Percentiles rank a stretch among this genome's conserved stretches.
Conservation (phyloP, 164 flowering plant species). For the Umbellularia californica region DNA sequence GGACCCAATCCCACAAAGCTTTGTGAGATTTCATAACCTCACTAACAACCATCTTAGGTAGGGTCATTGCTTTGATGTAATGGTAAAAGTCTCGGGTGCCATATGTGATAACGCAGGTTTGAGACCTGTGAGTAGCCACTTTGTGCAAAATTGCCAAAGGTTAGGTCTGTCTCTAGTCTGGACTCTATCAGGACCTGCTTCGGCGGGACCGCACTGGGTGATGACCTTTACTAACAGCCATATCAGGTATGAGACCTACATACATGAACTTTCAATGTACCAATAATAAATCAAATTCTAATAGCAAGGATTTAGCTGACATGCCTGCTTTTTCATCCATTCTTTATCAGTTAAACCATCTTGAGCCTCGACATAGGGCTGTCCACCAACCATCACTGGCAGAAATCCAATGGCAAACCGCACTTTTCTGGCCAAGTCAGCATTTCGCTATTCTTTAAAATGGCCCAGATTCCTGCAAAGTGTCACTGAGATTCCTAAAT, state of each 20-base stretch:
- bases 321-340: slow-evolving; percentile 95
- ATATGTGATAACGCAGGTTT: too few relatives aligned
- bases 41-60: not conserved
- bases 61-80: too few relatives aligned
- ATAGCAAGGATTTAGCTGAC: not conserved
- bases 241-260: not conserved
- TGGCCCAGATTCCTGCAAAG: slow-evolving; percentile 86
- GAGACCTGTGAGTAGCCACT: too few relatives aligned
- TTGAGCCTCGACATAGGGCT: slow-evolving; percentile 96
- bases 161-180: too few relatives aligned
- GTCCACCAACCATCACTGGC: slow-evolving; percentile 96
- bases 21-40: not conserved
- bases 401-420: slow-evolving; percentile 92
- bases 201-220: too few relatives aligned
- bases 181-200: too few relatives aligned
- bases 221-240: not conserved
- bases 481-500: too few relatives aligned
- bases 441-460: slow-evolving; percentile 93
- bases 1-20: not conserved
- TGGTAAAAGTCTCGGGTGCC: too few relatives aligned
- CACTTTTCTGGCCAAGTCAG: slow-evolving; percentile 92
- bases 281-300: not conserved
- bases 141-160: too few relatives aligned
- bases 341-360: slow-evolving; percentile 84
- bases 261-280: not conserved